phyloP scores from a whole-genome alignment of 805 yeast genomes.

The Ogataea degrootiae region DNA sequence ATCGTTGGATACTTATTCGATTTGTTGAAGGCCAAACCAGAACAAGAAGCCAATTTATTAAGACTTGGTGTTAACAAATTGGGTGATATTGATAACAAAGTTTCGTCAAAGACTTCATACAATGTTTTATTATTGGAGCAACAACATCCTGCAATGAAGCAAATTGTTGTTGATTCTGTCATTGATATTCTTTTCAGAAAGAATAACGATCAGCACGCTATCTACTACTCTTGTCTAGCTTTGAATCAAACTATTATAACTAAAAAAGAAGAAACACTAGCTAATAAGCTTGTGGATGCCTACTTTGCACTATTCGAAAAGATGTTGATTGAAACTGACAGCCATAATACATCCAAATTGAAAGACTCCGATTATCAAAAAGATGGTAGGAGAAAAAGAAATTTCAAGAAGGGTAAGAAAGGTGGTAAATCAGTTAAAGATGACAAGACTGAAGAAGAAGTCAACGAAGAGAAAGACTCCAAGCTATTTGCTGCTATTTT shows the following conservation, averaged over 20 bases:
- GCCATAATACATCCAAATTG: conserved; percentile 33
- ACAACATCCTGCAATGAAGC: conserved; percentile 94
- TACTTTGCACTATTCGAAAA: conserved; percentile 86
- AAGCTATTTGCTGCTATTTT: conserved; percentile 84
- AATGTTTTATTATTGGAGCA: conserved; percentile 76
- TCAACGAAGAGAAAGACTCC: conserved; percentile 73
- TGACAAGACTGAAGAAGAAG: conserved; percentile 59
- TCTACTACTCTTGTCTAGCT: conserved; percentile 83
- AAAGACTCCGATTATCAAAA: conserved; percentile 46
- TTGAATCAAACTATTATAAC: conserved; percentile 90
- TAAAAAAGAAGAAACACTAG: conserved; percentile 69
- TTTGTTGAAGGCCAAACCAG: conserved; percentile 80
- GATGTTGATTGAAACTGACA: conserved; percentile 65
- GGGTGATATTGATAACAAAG: conserved; percentile 90
- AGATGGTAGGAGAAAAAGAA: conserved; percentile 64
- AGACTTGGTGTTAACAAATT: conserved; percentile 88
- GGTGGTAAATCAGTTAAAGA: conserved; percentile 79
- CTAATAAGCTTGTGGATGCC: conserved; percentile 76
- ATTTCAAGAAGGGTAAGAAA: conserved; percentile 75
- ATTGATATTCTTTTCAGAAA: conserved; percentile 75
- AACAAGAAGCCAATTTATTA: conserved; percentile 89
- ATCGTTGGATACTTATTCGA: conserved; percentile 75
- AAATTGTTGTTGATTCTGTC: conserved; percentile 70
- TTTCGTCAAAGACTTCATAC: conserved; percentile 83
- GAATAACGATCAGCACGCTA: conserved; percentile 77